Evolutionary conservation across 371 early-diverging fungal species (phyloP), one percentile per base, ranked within the genome.

Genomic region (Actinomortierella wolfii): DNA sequence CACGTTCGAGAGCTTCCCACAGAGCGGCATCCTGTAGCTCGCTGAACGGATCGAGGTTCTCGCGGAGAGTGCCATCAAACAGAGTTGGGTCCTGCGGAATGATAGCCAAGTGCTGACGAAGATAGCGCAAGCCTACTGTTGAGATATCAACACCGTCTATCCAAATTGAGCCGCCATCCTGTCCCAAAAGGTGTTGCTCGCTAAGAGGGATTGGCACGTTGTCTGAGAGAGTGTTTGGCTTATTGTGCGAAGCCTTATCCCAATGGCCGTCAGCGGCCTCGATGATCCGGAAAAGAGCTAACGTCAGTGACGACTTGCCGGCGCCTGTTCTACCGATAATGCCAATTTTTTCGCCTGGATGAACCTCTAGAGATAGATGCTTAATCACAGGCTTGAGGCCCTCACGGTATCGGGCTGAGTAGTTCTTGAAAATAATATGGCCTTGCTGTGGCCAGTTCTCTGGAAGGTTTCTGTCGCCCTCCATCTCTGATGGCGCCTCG

Each of bases 361-460:
- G 25, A 43, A 89, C 79, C 34, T 70, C 64, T 53, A 88, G 78
- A 4, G 76, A 73, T 11, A 89, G 66, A 51, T 76, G 61, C 59
- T 85, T 86, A 26, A 90, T 64, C 2, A 89, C 85, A n/a, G 91
- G 64, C 45, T 51, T 49, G 18, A 51, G 7, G 1, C 60, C 56
- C 18, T 59, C 51, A 14, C 66, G 56, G 46, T 66, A 59, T 20
- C 60, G 54, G 13, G 60, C 41, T 15, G 66, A 66, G 46, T 56
- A 66, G 29, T 89, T 65, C 26, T 81, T 68, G 9, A 93, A 81
- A 39, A 78, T 63, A 20, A 94, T 79, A 1, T 67, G 59, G 23
- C 94, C 94, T 1, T 74, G 54, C 15, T 66, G 62, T 0, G 95
- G 96, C 96, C 95, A 94, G 25, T 62, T 61, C 9, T 78, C 48